Base-by-base conservation (phyloP, 352 stramenopile genomes). In the Phytophthora pistaciae region DNA sequence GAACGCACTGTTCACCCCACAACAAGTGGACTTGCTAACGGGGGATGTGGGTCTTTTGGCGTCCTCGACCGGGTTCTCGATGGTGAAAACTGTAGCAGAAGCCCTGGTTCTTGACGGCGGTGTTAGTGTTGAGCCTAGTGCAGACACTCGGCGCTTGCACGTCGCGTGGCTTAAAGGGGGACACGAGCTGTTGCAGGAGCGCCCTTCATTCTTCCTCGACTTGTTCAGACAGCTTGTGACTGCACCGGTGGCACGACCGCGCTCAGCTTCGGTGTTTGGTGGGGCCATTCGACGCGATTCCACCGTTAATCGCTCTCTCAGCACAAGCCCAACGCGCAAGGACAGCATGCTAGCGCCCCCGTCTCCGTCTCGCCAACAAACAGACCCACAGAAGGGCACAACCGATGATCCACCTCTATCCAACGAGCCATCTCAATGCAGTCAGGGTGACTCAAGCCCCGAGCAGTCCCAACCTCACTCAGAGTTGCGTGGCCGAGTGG, bases 111-210 rank as follows among this genome's bases (percentile, higher is more conserved):
- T 72, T 25, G 20, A 6, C 8, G 57, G 40, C 31, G 18, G 14
- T 10, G n/a, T 31, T 11, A 7, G 20, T 46, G 23, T 60, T 53
- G 27, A 31, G 42, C 23, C 42, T 8, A 60, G 46, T 67, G 50
- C 1, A 20, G 60, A 69, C 18, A 33, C 48, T 61, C 61, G 57
- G 23, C 61, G 60, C n/a, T 31, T 91, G 29, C 80, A 91, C 49
- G 60, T 91, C 0, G 80, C 85, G 21, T 95, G 88, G 88, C 80
- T 95, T 56, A 94, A 94, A 68, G 83, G 83, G 49, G 88, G 88
- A 0, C 84, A 95, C 58, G 85, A 95, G 48, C 5, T 94, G 8
- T 40, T 91, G 5, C 86, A 95, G 66, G 88, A 95, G 62, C 80
- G 87, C 3, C 8, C 75, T 4, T 58, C 58, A 1, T 94, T 86